phyloP scores from a whole-genome alignment of 164 flowering plant species.

The Vitis riparia region DNA sequence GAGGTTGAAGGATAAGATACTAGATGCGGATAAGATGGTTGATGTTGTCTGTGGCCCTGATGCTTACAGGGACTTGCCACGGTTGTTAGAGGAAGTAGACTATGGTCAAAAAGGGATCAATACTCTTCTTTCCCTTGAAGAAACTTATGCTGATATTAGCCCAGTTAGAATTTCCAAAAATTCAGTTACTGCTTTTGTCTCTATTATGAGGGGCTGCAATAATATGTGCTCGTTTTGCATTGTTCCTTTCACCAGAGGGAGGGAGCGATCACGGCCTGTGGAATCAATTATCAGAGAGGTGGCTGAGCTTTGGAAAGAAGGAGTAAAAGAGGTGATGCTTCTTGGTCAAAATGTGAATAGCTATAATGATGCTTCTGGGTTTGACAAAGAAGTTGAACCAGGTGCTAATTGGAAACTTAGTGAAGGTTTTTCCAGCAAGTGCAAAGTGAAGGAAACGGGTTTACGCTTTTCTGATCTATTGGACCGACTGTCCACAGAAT shows the following conservation, averaged over 20 bases:
- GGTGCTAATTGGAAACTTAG: constrained; percentile 69
- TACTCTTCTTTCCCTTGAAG: constrained; percentile 96
- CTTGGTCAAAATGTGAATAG: constrained; percentile 99
- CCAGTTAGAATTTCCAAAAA: constrained; percentile 87
- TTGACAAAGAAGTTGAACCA: constrained; percentile 57
- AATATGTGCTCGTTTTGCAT: constrained; percentile 99
- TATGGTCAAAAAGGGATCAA: constrained; percentile 96
- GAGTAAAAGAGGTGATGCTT: constrained; percentile 92
- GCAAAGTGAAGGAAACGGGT: constrained; percentile 83
- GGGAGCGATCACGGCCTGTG: constrained; percentile 95
- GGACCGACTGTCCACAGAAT: constrained; percentile 74
- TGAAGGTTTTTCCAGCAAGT: constrained; percentile 86
- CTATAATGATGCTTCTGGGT: constrained; percentile 78
- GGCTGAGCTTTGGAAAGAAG: constrained; percentile 75
- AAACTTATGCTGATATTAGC: constrained; percentile 95
- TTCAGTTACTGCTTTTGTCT: constrained; percentile 86
- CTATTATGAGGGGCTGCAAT: constrained; percentile 98
- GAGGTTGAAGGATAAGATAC: constrained; percentile 91
- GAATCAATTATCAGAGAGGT: constrained; percentile 93
- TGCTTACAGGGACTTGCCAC: constrained; percentile 93
- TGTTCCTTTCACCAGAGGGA: constrained; percentile 93
- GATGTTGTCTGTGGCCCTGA: constrained; percentile 99
- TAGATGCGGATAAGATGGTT: constrained; percentile 98
- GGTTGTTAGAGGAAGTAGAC: constrained; percentile 85
- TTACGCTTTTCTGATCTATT: constrained; percentile 86